Base-by-base conservation (phyloP, 2,329 filamentous ascomycete species). In the Alternaria dauci region DNA sequence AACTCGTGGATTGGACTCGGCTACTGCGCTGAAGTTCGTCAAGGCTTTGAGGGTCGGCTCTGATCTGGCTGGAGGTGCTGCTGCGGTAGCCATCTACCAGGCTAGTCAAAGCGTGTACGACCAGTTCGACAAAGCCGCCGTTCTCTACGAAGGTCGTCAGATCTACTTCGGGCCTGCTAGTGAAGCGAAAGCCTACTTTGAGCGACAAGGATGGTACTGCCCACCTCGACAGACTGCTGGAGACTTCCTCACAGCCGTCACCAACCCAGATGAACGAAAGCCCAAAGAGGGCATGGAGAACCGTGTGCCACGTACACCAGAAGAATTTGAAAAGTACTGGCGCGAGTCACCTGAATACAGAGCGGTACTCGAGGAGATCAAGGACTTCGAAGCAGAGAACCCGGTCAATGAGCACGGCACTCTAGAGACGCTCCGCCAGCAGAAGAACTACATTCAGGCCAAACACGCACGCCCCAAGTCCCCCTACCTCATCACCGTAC, bases 201-300 rank as follows among this genome's bases (percentile, higher is more conserved):
- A 88, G 68, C 79, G 84, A 12, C 86, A 90, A 77, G 91, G 91
- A 41, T 94, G 87, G 83, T 74, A 84, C 34, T 92, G 89, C 67
- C 89, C 89, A 0, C 76, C 83, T 3, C 84, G 90, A 3, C 89
- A 91, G 70, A 93, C 89, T 0, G 89, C 88, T 0, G 88, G 87
- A 3, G 91, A 94, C 68, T 94, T 94, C 75, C 78, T 94, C 25
- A 94, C 91, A 0, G 90, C 89, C 1, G 87, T 94, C 56, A 92
- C 88, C 2, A 81, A 80, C 38, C 66, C 82, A 1, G 67, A 76
- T 36, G 82, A 84, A 65, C 79, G 82, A 50, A 66, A 80, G 30
- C 72, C 81, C 0, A 70, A 67, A n/a, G 55, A 74, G 32, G 82
- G 81, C 1, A 81, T 73, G 62, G 81, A 83, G 67, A 72, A 78